Evolutionary conservation across 192 early-diverging fungal genomes (phyloP), one percentile per base, ranked within the genome.

Genomic region (Phlyctochytrium planicorne): DNA sequence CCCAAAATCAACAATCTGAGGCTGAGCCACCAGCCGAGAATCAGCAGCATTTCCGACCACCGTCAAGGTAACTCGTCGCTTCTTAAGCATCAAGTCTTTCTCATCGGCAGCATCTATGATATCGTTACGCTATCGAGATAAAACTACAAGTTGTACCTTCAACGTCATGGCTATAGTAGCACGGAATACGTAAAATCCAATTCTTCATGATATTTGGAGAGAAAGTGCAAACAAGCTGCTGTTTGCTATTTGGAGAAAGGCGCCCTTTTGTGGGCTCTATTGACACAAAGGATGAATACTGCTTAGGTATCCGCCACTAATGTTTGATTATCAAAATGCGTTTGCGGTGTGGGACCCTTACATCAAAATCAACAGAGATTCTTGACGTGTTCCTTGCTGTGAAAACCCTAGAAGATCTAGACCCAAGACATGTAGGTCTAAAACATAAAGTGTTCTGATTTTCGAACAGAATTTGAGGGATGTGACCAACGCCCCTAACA

Each of bases 301-400:
- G 79, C 31, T 62, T 75, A 35, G 83, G 83, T 63, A 85, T 78
- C 24, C 63, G 53, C 83, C 83, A 85, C 79, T 83, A 35, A 52
- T 17, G 61, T 34, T 3, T n/a, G 20, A 65, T 40, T n/a, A n/a
- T n/a, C n/a, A n/a, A n/a, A n/a, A n/a, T n/a, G n/a, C n/a, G n/a
- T n/a, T n/a, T n/a, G n/a, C 40, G 20, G 20, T 47, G 20, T 20
- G 6, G 40, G 40, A 14, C 6, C 20, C 17, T 17, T 56, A 83
- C 81, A 73, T 83, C 72, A 40, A 77, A 84, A 35, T 78, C 62
- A 20, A 84, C 69, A n/a, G 55, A 30, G 24, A 80, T 83, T 65
- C 73, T 61, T 2, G 83, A 83, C 2, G 56, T 73, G 63, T 84
- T 84, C 36, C 74, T 36, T 17, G 66, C 76, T 1, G 30, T 56